Evolutionary conservation across 192 early-diverging fungal genomes (phyloP).

Genomic region (Podila epicladia): DNA sequence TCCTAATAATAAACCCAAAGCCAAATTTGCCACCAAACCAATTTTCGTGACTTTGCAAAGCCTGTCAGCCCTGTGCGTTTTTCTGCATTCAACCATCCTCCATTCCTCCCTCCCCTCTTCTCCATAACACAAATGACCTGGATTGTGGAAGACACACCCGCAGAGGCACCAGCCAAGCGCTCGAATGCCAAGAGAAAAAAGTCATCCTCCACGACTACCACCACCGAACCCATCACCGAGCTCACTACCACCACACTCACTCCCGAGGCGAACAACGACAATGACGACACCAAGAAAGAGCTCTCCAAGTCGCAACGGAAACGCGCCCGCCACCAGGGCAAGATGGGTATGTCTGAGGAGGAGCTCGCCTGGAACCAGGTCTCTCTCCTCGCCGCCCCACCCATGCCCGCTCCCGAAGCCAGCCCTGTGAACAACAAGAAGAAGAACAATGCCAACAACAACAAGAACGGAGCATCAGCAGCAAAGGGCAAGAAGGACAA

Average conservation of each 20-base stretch:
- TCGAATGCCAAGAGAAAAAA: conserved; percentile 51
- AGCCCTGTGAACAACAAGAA: conserved; percentile 2
- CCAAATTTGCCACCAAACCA: too few species aligned
- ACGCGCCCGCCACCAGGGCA: conserved; percentile 35
- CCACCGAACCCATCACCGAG: not conserved
- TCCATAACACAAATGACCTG: conserved; percentile 27
- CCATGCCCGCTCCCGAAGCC: conserved; percentile 18
- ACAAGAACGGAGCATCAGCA: not conserved
- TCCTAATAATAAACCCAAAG: too few species aligned
- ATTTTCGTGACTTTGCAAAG: not conserved
- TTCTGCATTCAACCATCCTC: not conserved
- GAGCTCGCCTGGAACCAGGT: conserved; percentile 39
- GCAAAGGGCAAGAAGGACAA: conserved; percentile 11
- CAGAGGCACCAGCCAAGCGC: conserved; percentile 15
- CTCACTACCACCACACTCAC: not conserved
- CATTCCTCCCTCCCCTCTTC: not conserved
- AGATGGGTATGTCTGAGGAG: conserved; percentile 22
- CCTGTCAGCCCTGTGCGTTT: too few species aligned
- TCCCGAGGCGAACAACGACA: not conserved
- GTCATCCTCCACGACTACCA: not conserved
- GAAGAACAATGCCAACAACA: conserved; percentile 4
- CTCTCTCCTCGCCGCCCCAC: conserved; percentile 26
- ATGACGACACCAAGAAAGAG: conserved; percentile 17
- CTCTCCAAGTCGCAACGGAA: conserved; percentile 49
- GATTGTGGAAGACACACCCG: conserved; percentile 36